A percentile compares a stretch with the other conserved stretches of the same genome.
phyloP scores from a whole-genome alignment of 1,284 basidiomycete genomes.

The Cryptococcus amylolentus region DNA sequence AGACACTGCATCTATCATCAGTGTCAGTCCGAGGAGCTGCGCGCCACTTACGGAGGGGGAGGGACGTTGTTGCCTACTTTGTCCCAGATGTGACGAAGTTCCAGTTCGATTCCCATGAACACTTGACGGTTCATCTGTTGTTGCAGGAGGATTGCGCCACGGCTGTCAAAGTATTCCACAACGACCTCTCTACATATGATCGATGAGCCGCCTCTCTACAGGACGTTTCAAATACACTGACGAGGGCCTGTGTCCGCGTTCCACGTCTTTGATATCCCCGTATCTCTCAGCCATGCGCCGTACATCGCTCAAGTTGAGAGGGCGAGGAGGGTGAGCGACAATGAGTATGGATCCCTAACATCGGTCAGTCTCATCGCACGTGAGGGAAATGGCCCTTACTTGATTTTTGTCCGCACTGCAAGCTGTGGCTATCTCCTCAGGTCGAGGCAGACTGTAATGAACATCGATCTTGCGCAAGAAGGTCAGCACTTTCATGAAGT shows the following conservation, averaged over 20 bases:
- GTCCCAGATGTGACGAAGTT: slow-evolving; percentile 87
- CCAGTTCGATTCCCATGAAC: slow-evolving; percentile 80
- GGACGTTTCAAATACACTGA: slow-evolving; percentile 47
- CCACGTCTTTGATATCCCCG: slow-evolving; percentile 82
- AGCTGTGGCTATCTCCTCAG: slow-evolving; percentile 66
- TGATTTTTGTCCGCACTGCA: slow-evolving; percentile 85
- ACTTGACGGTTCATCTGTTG: slow-evolving; percentile 72
- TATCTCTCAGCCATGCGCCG: slow-evolving; percentile 76
- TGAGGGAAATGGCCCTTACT: slow-evolving; percentile 49
- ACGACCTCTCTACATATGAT: slow-evolving; percentile 62
- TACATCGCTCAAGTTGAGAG: slow-evolving; percentile 77
- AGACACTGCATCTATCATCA: not conserved
- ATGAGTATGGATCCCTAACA: slow-evolving; percentile 74
- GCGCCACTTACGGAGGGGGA: slow-evolving; percentile 23
- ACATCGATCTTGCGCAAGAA: slow-evolving; percentile 77
- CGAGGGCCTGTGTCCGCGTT: slow-evolving; percentile 65
- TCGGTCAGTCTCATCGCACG: not conserved
- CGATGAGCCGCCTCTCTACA: not conserved
- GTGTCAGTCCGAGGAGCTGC: not conserved
- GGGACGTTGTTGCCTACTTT: slow-evolving; percentile 51
- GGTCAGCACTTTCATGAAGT: slow-evolving; percentile 6
- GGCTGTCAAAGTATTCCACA: slow-evolving; percentile 82
- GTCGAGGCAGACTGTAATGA: slow-evolving; percentile 90
- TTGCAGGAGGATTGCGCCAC: slow-evolving; percentile 74
- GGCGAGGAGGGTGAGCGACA: slow-evolving; percentile 61